Evolutionary conservation across 2,329 filamentous ascomycete genomes (phyloP).

Genomic region (Nothophaeocryptopus gaeumannii): DNA sequence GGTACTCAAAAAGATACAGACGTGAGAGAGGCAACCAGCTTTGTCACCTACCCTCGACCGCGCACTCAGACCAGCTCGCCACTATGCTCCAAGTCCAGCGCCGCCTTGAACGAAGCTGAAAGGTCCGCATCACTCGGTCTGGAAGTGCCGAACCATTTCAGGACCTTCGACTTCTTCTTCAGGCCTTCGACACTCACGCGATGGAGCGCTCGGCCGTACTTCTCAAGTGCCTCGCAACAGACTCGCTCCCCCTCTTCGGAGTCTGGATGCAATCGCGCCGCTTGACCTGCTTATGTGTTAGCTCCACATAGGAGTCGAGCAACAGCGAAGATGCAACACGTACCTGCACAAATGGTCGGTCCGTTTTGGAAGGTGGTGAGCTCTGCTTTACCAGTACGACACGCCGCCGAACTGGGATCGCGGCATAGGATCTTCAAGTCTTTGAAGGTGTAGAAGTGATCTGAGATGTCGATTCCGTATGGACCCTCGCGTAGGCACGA

Average conservation of each 20-base stretch:
- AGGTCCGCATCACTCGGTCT: too few species aligned
- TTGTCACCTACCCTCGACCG: too few species aligned
- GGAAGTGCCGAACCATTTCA: not conserved
- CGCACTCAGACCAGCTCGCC: too few species aligned
- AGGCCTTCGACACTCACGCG: slow-evolving; percentile 1
- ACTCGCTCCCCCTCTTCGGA: not conserved
- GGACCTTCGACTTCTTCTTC: not conserved
- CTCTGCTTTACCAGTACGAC: slow-evolving; percentile 3
- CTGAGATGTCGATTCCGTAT: slow-evolving; percentile 2
- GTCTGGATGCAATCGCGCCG: slow-evolving; percentile 4
- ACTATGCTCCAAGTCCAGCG: too few species aligned
- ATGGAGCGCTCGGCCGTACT: slow-evolving; percentile 6
- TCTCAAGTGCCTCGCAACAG: slow-evolving; percentile 5
- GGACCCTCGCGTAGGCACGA: slow-evolving; percentile 5
- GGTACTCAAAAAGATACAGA: too few species aligned
- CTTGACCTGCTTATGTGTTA: not conserved
- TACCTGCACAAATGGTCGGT: slow-evolving; percentile 17
- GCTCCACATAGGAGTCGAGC: not conserved
- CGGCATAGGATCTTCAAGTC: slow-evolving; percentile 15
- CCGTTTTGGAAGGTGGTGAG: slow-evolving; percentile 17
- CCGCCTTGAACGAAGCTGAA: too few species aligned
- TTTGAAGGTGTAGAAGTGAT: slow-evolving; percentile 10
- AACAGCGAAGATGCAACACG: not conserved
- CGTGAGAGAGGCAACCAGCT: too few species aligned
- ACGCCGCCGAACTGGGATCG: slow-evolving; percentile 10